These are phyloP conservation scores for Ilyonectria robusta DNA, from an alignment of 2,329 filamentous ascomycete species.

Conservation along the genomic window DNA sequence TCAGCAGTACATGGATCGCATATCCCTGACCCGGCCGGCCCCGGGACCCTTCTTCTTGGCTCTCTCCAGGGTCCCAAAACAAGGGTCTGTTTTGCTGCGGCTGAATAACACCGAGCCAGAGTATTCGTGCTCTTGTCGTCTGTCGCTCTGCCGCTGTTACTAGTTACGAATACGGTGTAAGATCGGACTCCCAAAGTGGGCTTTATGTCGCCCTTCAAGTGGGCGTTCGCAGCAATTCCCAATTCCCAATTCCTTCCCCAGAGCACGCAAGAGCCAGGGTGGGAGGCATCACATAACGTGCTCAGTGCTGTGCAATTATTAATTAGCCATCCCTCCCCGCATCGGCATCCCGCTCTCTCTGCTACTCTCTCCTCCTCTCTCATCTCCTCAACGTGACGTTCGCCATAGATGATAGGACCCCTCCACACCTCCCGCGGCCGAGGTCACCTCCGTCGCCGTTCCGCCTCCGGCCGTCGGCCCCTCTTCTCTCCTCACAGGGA, in stretches of 20 bases:
- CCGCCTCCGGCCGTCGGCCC: conserved; percentile 23
- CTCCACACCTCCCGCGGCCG: not conserved
- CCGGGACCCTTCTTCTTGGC: conserved; percentile 4
- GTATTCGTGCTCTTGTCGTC: not conserved
- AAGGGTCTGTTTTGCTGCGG: not conserved
- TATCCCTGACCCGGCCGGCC: conserved; percentile 14
- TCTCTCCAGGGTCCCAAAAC: not conserved
- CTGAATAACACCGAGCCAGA: not conserved
- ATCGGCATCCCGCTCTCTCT: conserved; percentile 8
- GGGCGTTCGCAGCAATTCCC: conserved; percentile 3
- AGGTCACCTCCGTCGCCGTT: conserved; percentile 21
- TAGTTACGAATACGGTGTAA: conserved; percentile 3
- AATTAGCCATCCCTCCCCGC: conserved; percentile 2
- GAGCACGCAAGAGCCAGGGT: conserved; percentile 31
- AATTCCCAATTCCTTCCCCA: conserved; percentile 6
- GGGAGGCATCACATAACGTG: conserved; percentile 19
- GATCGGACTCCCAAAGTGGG: conserved; percentile 8
- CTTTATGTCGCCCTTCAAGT: conserved; percentile 10
- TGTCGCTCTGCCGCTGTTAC: not conserved
- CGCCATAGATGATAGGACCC: not conserved
- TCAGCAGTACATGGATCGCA: conserved; percentile 8
- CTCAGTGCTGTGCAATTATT: not conserved
- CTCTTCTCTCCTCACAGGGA: conserved; percentile 11
- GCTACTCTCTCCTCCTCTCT: conserved; percentile 5
- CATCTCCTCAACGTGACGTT: conserved; percentile 2